phyloP scores from a whole-genome alignment of 495 filamentous ascomycete species.

The Podospora didyma region DNA sequence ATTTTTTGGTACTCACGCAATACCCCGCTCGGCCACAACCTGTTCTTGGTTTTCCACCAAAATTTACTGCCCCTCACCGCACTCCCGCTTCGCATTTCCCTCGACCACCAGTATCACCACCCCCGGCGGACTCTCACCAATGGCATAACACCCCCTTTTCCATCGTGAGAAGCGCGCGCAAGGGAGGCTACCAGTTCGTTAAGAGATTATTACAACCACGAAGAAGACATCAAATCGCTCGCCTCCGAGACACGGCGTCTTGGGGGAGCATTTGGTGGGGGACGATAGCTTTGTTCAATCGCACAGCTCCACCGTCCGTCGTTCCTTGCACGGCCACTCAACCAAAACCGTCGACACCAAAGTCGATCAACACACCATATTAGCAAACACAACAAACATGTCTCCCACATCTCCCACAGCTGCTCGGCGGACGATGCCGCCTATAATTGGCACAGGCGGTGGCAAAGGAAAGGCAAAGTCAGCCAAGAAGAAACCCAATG shows the following conservation, averaged over 20 bases:
- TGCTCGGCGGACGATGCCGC: constrained; percentile 3
- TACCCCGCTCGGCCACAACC: constrained; percentile 26
- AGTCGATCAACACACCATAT: neutral
- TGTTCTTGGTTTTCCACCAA: constrained; percentile 12
- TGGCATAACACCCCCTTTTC: constrained; percentile 24
- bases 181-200: neutral
- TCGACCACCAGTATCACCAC: constrained; percentile 27
- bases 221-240: neutral
- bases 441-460: constrained; percentile 8
- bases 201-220: neutral
- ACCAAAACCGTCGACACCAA: no score
- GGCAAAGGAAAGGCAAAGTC: constrained; percentile 18
- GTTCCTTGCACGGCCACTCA: no score
- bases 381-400: no score
- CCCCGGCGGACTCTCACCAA: constrained; percentile 22
- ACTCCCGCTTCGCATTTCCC: constrained; percentile 8
- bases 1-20: constrained; percentile 14
- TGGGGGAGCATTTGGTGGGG: constrained; percentile 14
- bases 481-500: constrained; percentile 23
- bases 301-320: neutral
- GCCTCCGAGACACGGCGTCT: neutral
- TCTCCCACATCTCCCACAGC: constrained; percentile 9
- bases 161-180: neutral
- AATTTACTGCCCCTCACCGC: neutral
- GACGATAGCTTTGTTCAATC: constrained; percentile 11